Evolutionary conservation across 2,329 filamentous ascomycete genomes (phyloP), one percentile per base, ranked within the genome.

Genomic region (Talaromyces sp.): DNA sequence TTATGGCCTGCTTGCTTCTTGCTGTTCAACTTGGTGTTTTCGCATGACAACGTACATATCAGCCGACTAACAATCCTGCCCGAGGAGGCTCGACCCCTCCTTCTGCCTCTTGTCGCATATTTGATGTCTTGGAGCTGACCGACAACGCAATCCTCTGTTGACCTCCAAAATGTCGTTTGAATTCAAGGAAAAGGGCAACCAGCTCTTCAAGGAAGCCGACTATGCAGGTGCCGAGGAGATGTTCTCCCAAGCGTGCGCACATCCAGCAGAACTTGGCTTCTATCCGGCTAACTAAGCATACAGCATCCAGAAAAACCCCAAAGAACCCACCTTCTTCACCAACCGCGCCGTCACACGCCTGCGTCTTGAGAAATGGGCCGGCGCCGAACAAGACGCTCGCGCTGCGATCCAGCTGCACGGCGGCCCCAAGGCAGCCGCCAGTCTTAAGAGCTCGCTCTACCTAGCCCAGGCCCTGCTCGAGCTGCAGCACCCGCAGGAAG

Each of bases 301-400:
- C 67, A 91, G 88, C 47, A 92, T 96, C 68, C 86, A 90, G 68
- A 86, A 87, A 71, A 91, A 96, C 75, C 84, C 90, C 4, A 83
- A 81, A 60, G 95, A 96, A 72, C 85, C 89, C 1, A 81, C 89
- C 32, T 84, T 96, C 57, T 97, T 92, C 77, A 93, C 92, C 44
- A 98, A 97, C 77, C 90, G 93, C 59, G 91, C 92, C 57, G 89
- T 96, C 77, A 87, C 89, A 3, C 86, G 92, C 47, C 81, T 95
- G 62, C 90, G 89, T 76, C 83, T 96, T 25, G 78, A 83, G 63
- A 81, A 86, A 68, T 96, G 88, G 85, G 84, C 90, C 32, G 86
- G 82, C 10, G 92, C 89, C 55, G 88, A 95, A 65, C 80, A 85
- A 63, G 93, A 97, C 75, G 93, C 92, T 71, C 77, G 88, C 58